Percentiles rank a stretch among this genome's conserved stretches.
Evolutionary conservation across 768 basidiomycete genomes (phyloP).

Genomic region (Termitomyces sp.): DNA sequence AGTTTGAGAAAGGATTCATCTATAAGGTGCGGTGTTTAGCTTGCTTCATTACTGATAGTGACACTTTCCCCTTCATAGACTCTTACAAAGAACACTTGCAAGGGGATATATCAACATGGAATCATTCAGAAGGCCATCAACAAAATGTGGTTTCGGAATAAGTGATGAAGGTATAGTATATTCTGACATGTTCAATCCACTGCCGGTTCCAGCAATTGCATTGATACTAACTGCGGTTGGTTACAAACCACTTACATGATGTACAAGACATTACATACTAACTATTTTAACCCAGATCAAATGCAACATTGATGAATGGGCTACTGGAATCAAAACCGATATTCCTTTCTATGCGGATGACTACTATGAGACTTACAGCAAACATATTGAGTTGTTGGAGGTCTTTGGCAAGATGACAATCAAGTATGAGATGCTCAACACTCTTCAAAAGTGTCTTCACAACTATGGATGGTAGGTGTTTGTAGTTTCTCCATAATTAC

Average conservation of each 20-base stretch:
- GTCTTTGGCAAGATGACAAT: background rate
- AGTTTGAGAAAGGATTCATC: constrained; percentile 11
- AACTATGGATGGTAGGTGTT: constrained; percentile 1
- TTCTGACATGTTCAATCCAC: constrained; percentile 18
- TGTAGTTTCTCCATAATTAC: too few species aligned
- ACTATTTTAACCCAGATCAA: constrained; percentile 1
- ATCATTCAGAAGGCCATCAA: constrained; percentile 13
- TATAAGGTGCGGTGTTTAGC: constrained; percentile 17
- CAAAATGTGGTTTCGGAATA: constrained; percentile 23
- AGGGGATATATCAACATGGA: constrained; percentile 20
- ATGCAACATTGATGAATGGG: constrained; percentile 7
- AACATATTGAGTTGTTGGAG: constrained; percentile 3
- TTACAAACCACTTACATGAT: too few species aligned
- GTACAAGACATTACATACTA: background rate
- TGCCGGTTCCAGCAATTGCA: constrained; percentile 8
- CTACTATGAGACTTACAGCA: background rate
- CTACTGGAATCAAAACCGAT: background rate
- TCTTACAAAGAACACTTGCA: background rate
- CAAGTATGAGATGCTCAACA: background rate
- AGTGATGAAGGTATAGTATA: constrained; percentile 21
- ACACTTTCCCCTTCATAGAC: background rate
- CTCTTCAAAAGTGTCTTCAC: background rate
- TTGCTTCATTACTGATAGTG: too few species aligned
- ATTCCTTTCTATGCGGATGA: constrained; percentile 1
- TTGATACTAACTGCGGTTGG: constrained; percentile 17